Evolutionary conservation across 768 basidiomycete species (phyloP).

Genomic region (Amanita molliuscula): DNA sequence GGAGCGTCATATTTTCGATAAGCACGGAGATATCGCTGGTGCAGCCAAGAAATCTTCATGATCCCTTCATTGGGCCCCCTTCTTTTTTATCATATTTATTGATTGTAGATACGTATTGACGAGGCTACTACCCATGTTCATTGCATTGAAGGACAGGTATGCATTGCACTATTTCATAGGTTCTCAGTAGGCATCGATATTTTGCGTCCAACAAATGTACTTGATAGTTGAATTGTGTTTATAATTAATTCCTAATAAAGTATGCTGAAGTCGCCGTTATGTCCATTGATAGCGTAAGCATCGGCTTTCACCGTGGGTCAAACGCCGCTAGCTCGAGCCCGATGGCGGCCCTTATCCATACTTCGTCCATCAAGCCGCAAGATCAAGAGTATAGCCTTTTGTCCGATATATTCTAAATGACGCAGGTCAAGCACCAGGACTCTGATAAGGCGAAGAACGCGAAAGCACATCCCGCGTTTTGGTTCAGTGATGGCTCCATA

Average conservation of each 20-base stretch:
- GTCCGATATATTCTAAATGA: background rate
- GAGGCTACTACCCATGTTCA: no score
- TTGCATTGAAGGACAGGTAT: background rate
- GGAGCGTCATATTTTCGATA: conserved; percentile 9
- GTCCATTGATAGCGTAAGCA: no score
- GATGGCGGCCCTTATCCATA: no score
- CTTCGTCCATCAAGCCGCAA: background rate
- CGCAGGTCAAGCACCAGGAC: background rate
- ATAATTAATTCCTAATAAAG: no score
- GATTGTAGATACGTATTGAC: background rate
- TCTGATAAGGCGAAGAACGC: background rate
- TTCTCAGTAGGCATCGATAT: no score
- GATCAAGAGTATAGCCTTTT: background rate
- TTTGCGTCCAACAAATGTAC: no score
- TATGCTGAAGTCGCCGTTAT: no score
- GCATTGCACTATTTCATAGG: background rate
- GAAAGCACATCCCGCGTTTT: conserved; percentile 37
- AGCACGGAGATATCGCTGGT: conserved; percentile 4
- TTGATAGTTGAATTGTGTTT: no score
- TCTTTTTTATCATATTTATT: conserved; percentile 2
- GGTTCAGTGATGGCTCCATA: conserved; percentile 60
- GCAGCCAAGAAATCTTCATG: background rate
- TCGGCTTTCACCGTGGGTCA: no score
- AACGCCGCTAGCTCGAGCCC: no score
- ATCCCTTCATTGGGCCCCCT: background rate